Evolutionary conservation across 2,329 filamentous ascomycete genomes (phyloP), one percentile per base, ranked within the genome.

Genomic region (Botryotinia narcissicola): DNA sequence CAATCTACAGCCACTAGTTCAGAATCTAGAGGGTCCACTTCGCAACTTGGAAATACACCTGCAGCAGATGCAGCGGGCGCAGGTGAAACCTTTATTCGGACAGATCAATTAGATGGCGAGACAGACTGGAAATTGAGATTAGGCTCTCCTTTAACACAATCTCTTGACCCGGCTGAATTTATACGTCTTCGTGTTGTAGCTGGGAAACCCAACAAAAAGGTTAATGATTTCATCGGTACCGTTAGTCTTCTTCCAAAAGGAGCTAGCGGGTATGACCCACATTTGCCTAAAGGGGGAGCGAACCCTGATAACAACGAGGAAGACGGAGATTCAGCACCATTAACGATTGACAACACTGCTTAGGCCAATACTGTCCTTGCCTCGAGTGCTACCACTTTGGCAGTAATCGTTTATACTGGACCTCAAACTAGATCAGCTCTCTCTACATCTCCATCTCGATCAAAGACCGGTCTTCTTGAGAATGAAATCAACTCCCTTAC

Each of bases 301-400:
- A 61, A 72, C 72, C 73, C 64, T 74, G 66, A 75, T 59, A 79
- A 79, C 10, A 78, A 81, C 25, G 80, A 82, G 51, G 80, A 79
- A 32, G 76, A 76, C 29, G 77, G 83, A 25, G 88, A 88, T 73
- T 93, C 92, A 8, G 89, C 91, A 3, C 90, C 95, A 1, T 85
- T 99, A 54, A 93, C 90, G 1, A 98, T 99, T 75, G 96, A 99
- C 83, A 98, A 99, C 80, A 98, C 96, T 12, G 96, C 97, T 16
- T 99, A 97, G 96, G 95, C 95, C 29, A 99, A 98, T 81, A 99
- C 96, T 0, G 93, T 99, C 37, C 92, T 99, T 74, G 96, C 96
- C 1, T 98, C 95, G 1, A 96, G 95, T 81, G 95, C 93, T 1
- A 93, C 89, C 6, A 96, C 96, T 0, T 86, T 97, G 74, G 95